Evolutionary conservation across 2,329 filamentous ascomycete species (phyloP), one percentile per base, ranked within the genome.

Genomic region (Septoria petroselini): DNA sequence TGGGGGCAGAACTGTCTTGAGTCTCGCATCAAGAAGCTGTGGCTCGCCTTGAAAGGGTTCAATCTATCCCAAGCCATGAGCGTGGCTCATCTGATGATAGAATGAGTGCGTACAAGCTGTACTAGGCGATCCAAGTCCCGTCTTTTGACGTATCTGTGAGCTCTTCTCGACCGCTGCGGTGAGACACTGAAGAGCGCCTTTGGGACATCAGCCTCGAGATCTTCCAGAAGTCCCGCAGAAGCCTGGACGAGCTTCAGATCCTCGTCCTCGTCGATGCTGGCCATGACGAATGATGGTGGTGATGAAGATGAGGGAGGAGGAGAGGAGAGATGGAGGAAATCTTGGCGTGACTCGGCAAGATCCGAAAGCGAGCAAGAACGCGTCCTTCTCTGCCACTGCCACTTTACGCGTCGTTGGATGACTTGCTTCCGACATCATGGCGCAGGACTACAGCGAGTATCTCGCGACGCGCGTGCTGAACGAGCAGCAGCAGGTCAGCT

Each of bases 1-100:
- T 33, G 80, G 73, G 18, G 88, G 85, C 41, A 97, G 76, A 69
- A 94, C 83, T 56, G 73, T 78, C 42, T 86, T 83, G 34, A 98
- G 77, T 68, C 91, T 81, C 7, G 88, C 82, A 70, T 98, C 93
- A 19, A 98, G 79, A 31, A 97, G 78, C 68, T 98, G 93, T 14
- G 93, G 93, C 58, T 94, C 85, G 74, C 96, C 91, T 75, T 97
- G 91, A 61, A 97, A 98, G 1, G 86, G 83, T 60, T 96, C 90
- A 41, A 98, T 81, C 69, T 73, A 49, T 25, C n/a, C 31, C 38
- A 21, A 44, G 38, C 42, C 51, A 57, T 64, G 49, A 62, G 57
- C 50, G 21, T 41, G 33, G 29, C 17, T 40, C 25, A 21, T 39
- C 12, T 41, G 9, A 19, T 23, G 12, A 21, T n/a, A 35, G 29